Evolutionary conservation across 148 eudicot species (phyloP).

Genomic region (Silene uniflora): DNA sequence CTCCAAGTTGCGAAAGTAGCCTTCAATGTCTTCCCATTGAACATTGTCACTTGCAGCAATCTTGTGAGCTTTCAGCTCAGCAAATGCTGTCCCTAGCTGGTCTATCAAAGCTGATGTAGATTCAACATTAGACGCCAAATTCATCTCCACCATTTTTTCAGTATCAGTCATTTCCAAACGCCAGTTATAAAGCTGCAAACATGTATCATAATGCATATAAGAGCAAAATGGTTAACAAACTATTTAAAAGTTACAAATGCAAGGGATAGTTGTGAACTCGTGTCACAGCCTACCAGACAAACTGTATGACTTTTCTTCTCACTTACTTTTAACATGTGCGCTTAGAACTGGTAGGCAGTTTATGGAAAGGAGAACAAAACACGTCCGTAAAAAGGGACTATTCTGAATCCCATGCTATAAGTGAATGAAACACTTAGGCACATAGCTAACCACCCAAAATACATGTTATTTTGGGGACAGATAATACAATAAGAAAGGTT

Average conservation of each 20-base stretch:
- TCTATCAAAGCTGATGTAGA: conserved; percentile 36
- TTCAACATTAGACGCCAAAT: conserved; percentile 27
- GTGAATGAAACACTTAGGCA: not conserved
- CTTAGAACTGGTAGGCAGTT: not conserved
- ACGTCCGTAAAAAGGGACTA: not conserved
- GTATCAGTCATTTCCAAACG: conserved; percentile 37
- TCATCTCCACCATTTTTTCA: conserved; percentile 24
- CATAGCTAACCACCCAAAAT: not conserved
- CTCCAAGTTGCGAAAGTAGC: conserved; percentile 42
- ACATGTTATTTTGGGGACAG: not conserved
- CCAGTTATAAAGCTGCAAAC: conserved; percentile 23
- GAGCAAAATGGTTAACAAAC: not conserved
- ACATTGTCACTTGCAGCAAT: conserved; percentile 28
- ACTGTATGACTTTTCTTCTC: not conserved
- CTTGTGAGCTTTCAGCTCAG: conserved; percentile 44
- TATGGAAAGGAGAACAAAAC: not conserved
- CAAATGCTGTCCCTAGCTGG: conserved; percentile 45
- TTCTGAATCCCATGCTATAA: not conserved
- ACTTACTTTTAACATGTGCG: not conserved
- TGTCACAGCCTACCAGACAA: not conserved
- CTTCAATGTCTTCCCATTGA: conserved; percentile 41
- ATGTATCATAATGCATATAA: conserved; percentile 8
- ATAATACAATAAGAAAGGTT: no score
- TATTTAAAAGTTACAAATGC: not conserved
- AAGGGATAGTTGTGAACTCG: not conserved